phyloP scores from a whole-genome alignment of 345 rosid species.

The Salix purpurea region DNA sequence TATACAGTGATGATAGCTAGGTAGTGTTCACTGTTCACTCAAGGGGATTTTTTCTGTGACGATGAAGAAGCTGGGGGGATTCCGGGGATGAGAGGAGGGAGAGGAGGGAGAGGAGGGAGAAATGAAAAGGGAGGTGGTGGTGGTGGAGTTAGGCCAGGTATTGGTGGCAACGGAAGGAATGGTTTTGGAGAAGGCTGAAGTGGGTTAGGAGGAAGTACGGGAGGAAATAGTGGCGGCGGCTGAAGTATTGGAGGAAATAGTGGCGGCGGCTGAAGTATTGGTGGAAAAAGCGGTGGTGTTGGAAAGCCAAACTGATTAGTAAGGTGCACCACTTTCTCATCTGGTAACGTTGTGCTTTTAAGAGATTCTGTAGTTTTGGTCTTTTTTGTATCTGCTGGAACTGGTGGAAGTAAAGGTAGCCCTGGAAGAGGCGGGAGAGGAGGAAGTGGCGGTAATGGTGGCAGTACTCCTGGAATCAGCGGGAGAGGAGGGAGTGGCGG shows the following conservation, averaged over 20 bases:
- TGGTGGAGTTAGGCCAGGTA: constrained; percentile 39
- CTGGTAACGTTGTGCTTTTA: constrained; percentile 1
- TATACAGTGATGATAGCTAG: neutral
- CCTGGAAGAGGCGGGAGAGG: constrained; percentile 47
- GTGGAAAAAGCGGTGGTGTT: constrained; percentile 20
- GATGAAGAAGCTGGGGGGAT: constrained; percentile 12
- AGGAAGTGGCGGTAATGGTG: constrained; percentile 49
- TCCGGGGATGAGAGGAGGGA: constrained; percentile 5
- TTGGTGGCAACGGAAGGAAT: constrained; percentile 39
- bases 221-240: constrained; percentile 12
- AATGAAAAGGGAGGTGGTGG: constrained; percentile 35
- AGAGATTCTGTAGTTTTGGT: constrained; percentile 2
- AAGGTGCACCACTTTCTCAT: neutral
- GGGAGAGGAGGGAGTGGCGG: no score
- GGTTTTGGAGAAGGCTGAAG: constrained; percentile 1
- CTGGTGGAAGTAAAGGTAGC: constrained; percentile 38
- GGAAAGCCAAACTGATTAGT: constrained; percentile 13
- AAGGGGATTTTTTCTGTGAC: constrained; percentile 18
- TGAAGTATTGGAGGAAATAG: neutral
- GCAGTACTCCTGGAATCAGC: neutral
- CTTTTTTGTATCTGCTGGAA: constrained; percentile 24
- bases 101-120: constrained; percentile 10
- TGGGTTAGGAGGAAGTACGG: neutral
- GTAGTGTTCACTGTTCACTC: constrained; percentile 10
- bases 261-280: constrained; percentile 20